Evolutionary conservation across 2,329 filamentous ascomycete species (phyloP), one percentile per base, ranked within the genome.

Genomic region (Volutella citrinella): DNA sequence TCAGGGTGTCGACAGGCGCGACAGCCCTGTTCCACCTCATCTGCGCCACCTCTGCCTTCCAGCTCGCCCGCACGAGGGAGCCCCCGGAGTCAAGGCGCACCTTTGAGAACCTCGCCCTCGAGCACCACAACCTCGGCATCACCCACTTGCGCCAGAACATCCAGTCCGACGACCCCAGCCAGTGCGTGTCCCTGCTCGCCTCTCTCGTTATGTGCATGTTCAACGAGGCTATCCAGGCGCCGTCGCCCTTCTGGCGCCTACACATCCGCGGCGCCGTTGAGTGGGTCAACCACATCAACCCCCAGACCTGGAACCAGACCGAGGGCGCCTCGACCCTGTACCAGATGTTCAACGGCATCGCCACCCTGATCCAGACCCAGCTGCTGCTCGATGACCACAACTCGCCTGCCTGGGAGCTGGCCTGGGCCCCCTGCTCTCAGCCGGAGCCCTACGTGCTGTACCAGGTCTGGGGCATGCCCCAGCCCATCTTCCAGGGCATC

Each of bases 231-330:
- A 47, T 52, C n/a, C 51, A 49, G 0, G 12, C 51, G 3, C 49
- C 49, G 0, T 48, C 49, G 2, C 40, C 40, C 0, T 52, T 52
- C 16, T 52, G 49, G 49, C 46, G 45, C 0, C 17, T 51, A 10
- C 49, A 52, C 34, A 47, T 52, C 10, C 45, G 49, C 0, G 49
- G 49, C 1, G 47, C 49, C 1, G 47, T 52, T 2, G 49, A 52
- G 15, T 52, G 49, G 49, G 49, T 52, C 6, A 52, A 52, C 12
- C 49, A 52, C 13, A 52, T 52, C 2, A 45, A 51, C 12, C 46
- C 49, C 0, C 49, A 52, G 5, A 39, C 52, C 4, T 52, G 49
- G 49, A 37, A 50, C 12, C 36, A 40, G 10, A 47, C 29, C 4
- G 49, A 51, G 11, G 38, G 45, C 7, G 49, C 49, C 2, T 49